Conservation (phyloP, 2,329 filamentous ascomycete genomes). For the Cladophialophora bantiana region DNA sequence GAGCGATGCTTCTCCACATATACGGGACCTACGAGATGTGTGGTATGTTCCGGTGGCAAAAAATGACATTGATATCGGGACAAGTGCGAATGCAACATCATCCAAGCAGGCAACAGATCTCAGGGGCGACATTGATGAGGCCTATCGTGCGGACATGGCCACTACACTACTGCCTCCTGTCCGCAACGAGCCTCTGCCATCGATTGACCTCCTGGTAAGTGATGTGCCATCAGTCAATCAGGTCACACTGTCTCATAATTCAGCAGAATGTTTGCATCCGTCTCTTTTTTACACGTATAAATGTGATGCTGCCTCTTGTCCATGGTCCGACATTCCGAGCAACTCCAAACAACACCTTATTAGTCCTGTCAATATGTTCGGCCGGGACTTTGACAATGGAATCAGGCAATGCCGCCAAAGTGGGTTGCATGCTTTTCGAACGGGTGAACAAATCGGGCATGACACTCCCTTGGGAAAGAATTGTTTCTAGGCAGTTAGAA, state of each 20-base stretch:
- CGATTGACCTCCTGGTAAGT: constrained; percentile 15
- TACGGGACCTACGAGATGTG: neutral
- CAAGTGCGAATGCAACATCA: neutral
- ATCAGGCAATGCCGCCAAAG: constrained; percentile 33
- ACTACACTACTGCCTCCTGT: neutral
- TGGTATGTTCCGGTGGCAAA: neutral
- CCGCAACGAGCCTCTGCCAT: constrained; percentile 18
- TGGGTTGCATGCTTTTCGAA: constrained; percentile 41
- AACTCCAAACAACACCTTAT: constrained; percentile 36
- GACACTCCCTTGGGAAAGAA: constrained; percentile 13
- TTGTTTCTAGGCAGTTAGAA: constrained; percentile 5
- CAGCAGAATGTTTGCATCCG: constrained; percentile 39
- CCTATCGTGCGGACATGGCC: constrained; percentile 15
- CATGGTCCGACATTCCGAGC: constrained; percentile 41
- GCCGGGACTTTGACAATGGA: constrained; percentile 40
- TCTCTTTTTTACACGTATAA: constrained; percentile 39
- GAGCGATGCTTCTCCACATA: neutral
- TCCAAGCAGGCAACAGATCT: neutral
- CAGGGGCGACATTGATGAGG: constrained; percentile 22
- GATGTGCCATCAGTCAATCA: neutral
- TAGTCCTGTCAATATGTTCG: constrained; percentile 41
- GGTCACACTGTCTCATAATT: neutral
- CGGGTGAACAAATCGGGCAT: constrained; percentile 39
- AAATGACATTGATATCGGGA: neutral
- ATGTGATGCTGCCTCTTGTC: constrained; percentile 39